Evolutionary conservation across 345 rosid species (phyloP).

Genomic region (Moricandia moricandioides): DNA sequence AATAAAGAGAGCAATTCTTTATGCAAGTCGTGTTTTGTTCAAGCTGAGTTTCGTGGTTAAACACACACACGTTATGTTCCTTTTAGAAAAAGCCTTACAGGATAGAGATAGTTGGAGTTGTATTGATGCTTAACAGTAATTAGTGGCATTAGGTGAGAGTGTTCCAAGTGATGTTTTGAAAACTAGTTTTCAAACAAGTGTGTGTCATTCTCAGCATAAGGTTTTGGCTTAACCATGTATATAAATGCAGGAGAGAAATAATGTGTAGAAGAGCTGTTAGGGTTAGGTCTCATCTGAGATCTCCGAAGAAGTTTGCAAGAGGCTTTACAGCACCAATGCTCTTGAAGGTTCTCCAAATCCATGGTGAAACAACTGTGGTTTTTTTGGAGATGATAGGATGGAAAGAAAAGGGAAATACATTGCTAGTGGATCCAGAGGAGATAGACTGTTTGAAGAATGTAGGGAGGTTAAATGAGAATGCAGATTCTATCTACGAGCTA

Average conservation of each 20-base stretch:
- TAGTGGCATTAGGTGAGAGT: slow-evolving; percentile 43
- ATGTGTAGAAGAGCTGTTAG: slow-evolving; percentile 87
- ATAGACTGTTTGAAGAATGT: slow-evolving; percentile 66
- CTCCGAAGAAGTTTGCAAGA: slow-evolving; percentile 89
- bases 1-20: no score
- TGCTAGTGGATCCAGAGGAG: slow-evolving; percentile 88
- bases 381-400: slow-evolving; percentile 80
- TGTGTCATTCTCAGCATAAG: not conserved
- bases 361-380: slow-evolving; percentile 5
- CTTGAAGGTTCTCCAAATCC: slow-evolving; percentile 69
- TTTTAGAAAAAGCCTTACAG: slow-evolving; percentile 88
- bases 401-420: slow-evolving; percentile 84
- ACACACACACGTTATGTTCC: no score
- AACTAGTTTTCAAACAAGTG: not conserved
- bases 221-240: not conserved
- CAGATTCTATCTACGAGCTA: slow-evolving; percentile 74
- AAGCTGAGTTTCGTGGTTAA: no score
- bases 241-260: slow-evolving; percentile 75
- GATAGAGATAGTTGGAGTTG: slow-evolving; percentile 92
- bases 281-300: slow-evolving; percentile 59
- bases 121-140: slow-evolving; percentile 52
- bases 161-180: no score
- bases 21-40: no score
- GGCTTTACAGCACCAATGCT: slow-evolving; percentile 81
- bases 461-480: slow-evolving; percentile 65